phyloP scores from a whole-genome alignment of 2,329 filamentous ascomycete species.

The Mycocentrospora acerina region DNA sequence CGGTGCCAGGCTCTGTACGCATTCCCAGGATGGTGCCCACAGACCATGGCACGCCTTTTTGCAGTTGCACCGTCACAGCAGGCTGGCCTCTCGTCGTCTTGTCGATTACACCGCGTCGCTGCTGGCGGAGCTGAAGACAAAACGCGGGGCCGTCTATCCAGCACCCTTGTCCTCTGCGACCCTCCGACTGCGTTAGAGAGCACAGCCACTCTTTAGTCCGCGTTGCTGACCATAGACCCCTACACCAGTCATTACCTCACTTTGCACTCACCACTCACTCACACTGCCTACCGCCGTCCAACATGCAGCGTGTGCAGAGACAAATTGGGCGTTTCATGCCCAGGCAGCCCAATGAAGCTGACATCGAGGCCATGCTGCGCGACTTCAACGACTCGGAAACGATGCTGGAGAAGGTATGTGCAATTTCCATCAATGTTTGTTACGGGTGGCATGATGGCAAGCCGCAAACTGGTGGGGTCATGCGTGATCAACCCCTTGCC shows the following conservation, averaged over 20 bases:
- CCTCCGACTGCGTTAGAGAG: constrained; percentile 2
- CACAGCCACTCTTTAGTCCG: neutral
- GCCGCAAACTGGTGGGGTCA: constrained; percentile 21
- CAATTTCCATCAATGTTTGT: constrained; percentile 11
- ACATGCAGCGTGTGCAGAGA: constrained; percentile 72
- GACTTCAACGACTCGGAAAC: constrained; percentile 81
- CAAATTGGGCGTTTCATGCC: constrained; percentile 72
- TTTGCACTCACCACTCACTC: constrained; percentile 4
- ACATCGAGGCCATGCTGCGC: constrained; percentile 71
- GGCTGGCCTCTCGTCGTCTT: constrained; percentile 4
- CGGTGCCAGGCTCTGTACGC: neutral
- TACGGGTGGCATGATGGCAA: constrained; percentile 5
- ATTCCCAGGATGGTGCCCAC: neutral
- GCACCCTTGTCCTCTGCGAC: constrained; percentile 8
- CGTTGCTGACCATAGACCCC: constrained; percentile 2
- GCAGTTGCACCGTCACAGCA: constrained; percentile 2
- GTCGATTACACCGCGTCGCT: constrained; percentile 1
- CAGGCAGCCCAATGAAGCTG: constrained; percentile 72
- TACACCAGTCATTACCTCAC: neutral
- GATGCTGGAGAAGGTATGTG: constrained; percentile 67
- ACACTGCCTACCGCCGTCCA: constrained; percentile 30
- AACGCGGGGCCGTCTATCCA: constrained; percentile 24
- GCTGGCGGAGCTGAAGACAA: constrained; percentile 9
- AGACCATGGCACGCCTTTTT: constrained; percentile 7
- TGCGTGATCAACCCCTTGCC: neutral